phyloP scores from a whole-genome alignment of 192 early-diverging fungal genomes.

The Backusella morwellensis region DNA sequence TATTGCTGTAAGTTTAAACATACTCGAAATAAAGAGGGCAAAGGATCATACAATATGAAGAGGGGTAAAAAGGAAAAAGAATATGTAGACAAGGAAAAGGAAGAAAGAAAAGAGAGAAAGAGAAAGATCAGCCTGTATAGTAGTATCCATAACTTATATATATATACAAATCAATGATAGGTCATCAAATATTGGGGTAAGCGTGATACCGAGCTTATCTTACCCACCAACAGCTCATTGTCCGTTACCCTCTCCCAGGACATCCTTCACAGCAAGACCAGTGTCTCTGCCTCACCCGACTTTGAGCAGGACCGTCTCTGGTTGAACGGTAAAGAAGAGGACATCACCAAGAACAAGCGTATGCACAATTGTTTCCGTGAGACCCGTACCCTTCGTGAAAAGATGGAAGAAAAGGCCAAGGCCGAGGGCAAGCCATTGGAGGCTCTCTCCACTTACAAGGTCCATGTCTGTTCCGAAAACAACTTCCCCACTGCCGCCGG shows the following conservation, averaged over 20 bases:
- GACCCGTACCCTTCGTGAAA: conserved; percentile 67
- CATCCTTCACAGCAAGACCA: conserved; percentile 93
- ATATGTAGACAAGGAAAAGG: neutral
- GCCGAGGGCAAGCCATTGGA: conserved; percentile 39
- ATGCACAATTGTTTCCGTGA: conserved; percentile 82
- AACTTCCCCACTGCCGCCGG: conserved; percentile 99
- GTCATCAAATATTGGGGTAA: conserved; percentile 99
- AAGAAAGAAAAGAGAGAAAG: neutral
- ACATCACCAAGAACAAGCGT: conserved; percentile 76
- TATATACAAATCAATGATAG: conserved; percentile 13
- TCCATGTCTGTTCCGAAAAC: conserved; percentile 96
- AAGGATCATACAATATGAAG: neutral
- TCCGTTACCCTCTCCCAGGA: conserved; percentile 97
- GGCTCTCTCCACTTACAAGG: conserved; percentile 57
- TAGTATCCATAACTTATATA: neutral
- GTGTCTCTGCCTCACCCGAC: conserved; percentile 66
- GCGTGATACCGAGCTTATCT: conserved; percentile 82
- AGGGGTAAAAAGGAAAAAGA: neutral
- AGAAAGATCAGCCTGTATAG: neutral
- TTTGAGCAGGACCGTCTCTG: conserved; percentile 81
- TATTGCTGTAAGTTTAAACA: conserved; percentile 78
- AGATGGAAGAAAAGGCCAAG: conserved; percentile 55
- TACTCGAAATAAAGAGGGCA: neutral
- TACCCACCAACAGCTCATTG: conserved; percentile 97
- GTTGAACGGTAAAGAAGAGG: conserved; percentile 93